Evolutionary conservation across 2,329 filamentous ascomycete species (phyloP).

Genomic region (Phaeosphaeriaceae sp.): DNA sequence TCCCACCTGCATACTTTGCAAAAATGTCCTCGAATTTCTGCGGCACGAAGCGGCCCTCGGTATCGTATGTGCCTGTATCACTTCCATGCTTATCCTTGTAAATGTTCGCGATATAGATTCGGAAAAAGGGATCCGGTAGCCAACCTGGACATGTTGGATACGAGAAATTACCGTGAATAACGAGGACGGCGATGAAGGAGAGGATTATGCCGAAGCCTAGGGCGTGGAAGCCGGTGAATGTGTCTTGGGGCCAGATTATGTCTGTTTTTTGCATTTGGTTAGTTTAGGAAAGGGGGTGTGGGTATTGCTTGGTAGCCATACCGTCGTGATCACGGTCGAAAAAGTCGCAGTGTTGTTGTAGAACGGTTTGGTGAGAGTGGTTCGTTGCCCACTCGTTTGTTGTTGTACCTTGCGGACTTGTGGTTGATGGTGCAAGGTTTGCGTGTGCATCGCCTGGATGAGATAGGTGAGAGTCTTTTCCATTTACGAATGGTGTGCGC

Average conservation of each 20-base stretch:
- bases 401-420: slow-evolving; percentile 51
- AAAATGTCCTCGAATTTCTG: slow-evolving; percentile 58
- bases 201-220: slow-evolving; percentile 56
- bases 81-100: slow-evolving; percentile 54
- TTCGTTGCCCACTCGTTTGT: slow-evolving; percentile 45
- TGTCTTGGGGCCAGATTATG: slow-evolving; percentile 58
- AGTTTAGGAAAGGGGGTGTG: neutral
- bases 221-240: slow-evolving; percentile 54
- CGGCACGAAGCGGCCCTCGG: slow-evolving; percentile 54
- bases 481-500: too few relatives aligned
- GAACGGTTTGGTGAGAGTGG: slow-evolving; percentile 51
- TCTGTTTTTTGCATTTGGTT: neutral
- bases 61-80: slow-evolving; percentile 53
- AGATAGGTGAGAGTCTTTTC: too few relatives aligned
- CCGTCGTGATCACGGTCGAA: slow-evolving; percentile 60
- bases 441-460: slow-evolving; percentile 15
- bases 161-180: slow-evolving; percentile 59
- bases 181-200: slow-evolving; percentile 51
- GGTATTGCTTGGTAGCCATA: slow-evolving; percentile 30
- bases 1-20: slow-evolving; percentile 50
- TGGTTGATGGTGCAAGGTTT: slow-evolving; percentile 49
- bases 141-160: slow-evolving; percentile 54
- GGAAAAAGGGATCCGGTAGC: slow-evolving; percentile 54
- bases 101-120: slow-evolving; percentile 48
- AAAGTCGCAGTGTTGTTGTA: slow-evolving; percentile 62